Evolutionary conservation across 2,329 filamentous ascomycete genomes (phyloP).

Genomic region (Myotisia sp.): DNA sequence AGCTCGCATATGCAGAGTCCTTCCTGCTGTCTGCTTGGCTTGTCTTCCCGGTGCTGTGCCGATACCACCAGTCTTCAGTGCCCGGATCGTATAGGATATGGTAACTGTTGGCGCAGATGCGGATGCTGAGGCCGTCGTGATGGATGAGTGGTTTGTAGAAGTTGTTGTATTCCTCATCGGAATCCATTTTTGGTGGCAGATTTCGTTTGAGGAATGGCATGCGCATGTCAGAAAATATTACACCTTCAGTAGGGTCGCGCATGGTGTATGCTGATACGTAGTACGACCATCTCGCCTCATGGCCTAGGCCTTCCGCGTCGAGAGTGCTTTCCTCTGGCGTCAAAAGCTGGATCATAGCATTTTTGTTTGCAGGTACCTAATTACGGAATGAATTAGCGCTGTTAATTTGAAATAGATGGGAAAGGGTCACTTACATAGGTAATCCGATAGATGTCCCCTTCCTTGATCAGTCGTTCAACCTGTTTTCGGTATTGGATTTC

Average conservation of each 20-base stretch:
- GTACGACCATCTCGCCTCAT: conserved; percentile 67
- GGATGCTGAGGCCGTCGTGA: conserved; percentile 54
- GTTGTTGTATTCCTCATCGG: conserved; percentile 49
- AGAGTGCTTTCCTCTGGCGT: conserved; percentile 70
- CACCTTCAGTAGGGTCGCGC: conserved; percentile 72
- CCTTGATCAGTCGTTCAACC: conserved; percentile 83
- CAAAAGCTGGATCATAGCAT: conserved; percentile 66
- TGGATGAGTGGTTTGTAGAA: conserved; percentile 41
- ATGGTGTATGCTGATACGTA: conserved; percentile 88
- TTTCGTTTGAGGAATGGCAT: conserved; percentile 60
- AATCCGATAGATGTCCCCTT: conserved; percentile 80
- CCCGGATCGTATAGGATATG: conserved; percentile 63
- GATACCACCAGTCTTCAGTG: conserved; percentile 59
- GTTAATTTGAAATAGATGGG: too few species aligned
- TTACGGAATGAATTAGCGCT: not conserved
- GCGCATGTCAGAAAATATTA: conserved; percentile 49
- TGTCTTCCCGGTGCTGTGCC: conserved; percentile 11
- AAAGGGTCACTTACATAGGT: conserved; percentile 59
- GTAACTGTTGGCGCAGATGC: conserved; percentile 63
- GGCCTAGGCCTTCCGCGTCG: conserved; percentile 55
- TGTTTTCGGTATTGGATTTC: conserved; percentile 85
- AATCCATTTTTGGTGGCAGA: conserved; percentile 47
- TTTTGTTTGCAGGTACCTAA: conserved; percentile 25
- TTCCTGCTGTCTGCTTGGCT: conserved; percentile 19
- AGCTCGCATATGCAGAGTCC: conserved; percentile 21